Evolutionary conservation across 2,329 filamentous ascomycete genomes (phyloP).

Genomic region (Phialophora expanda): DNA sequence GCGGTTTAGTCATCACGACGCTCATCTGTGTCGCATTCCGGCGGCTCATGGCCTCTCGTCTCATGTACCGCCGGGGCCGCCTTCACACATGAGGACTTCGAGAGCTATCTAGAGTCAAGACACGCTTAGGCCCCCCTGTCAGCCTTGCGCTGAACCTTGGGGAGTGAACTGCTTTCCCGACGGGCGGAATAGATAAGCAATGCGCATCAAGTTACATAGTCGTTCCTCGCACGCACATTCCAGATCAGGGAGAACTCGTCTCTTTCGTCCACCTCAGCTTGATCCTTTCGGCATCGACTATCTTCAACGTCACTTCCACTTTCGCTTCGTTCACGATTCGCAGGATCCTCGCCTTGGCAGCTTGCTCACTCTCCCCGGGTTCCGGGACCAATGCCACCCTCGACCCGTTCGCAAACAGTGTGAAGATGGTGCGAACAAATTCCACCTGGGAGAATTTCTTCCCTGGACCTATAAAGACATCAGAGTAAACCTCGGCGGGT

Average conservation of each 20-base stretch:
- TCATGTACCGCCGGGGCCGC: neutral
- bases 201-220: neutral
- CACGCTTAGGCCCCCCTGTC: neutral
- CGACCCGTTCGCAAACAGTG: slow-evolving; percentile 26
- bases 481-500: neutral
- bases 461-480: slow-evolving; percentile 40
- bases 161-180: neutral
- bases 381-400: slow-evolving; percentile 29
- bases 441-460: slow-evolving; percentile 48
- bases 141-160: neutral
- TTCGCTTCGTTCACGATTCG: slow-evolving; percentile 24
- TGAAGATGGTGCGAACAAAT: slow-evolving; percentile 44
- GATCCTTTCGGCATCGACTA: slow-evolving; percentile 22
- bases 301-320: slow-evolving; percentile 31
- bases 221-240: neutral
- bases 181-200: neutral
- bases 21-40: neutral
- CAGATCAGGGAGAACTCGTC: neutral
- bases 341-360: slow-evolving; percentile 18
- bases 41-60: neutral
- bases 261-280: slow-evolving; percentile 26
- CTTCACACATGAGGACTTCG: neutral
- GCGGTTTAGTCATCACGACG: neutral
- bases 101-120: neutral
- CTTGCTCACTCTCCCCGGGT: slow-evolving; percentile 22